Evolutionary conservation across 2,329 filamentous ascomycete species (phyloP).

Genomic region (Thielaviopsis musarum): DNA sequence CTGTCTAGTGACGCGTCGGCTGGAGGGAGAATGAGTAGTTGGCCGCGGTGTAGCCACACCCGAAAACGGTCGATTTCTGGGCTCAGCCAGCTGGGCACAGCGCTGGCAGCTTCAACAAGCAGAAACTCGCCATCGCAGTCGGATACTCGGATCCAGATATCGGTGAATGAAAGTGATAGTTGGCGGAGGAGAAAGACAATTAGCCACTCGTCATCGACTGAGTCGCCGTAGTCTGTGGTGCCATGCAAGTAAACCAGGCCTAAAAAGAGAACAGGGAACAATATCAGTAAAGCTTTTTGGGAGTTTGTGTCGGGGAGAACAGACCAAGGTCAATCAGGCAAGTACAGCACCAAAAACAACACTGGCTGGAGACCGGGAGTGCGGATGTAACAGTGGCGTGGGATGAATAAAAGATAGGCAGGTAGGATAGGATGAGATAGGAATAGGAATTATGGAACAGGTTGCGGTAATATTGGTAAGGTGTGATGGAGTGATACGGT

Average conservation of each 20-base stretch:
- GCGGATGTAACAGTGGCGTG: not conserved
- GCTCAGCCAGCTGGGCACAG: conserved; percentile 76
- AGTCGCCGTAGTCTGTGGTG: conserved; percentile 76
- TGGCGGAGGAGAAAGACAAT: conserved; percentile 79
- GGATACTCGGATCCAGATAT: conserved; percentile 66
- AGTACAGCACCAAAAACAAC: not conserved
- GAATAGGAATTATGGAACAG: not conserved
- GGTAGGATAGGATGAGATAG: not conserved
- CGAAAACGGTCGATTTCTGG: conserved; percentile 79
- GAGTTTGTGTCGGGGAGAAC: not conserved
- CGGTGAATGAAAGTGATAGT: conserved; percentile 53
- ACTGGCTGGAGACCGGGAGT: not conserved
- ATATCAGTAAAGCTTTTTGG: not conserved
- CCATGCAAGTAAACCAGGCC: conserved; percentile 52
- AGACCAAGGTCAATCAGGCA: not conserved
- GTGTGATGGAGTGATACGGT: not conserved
- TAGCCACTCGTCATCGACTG: conserved; percentile 93
- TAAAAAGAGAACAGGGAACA: conserved; percentile 13
- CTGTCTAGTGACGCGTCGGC: conserved; percentile 33
- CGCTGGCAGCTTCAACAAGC: conserved; percentile 80
- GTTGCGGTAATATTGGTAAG: not conserved
- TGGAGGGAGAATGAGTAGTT: conserved; percentile 56
- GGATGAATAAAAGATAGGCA: not conserved
- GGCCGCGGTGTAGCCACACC: conserved; percentile 72
- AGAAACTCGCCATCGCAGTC: conserved; percentile 93